Evolutionary conservation across 73 alveolate genomes (phyloP).

Genomic region (Paramecium tetraurelia): DNA sequence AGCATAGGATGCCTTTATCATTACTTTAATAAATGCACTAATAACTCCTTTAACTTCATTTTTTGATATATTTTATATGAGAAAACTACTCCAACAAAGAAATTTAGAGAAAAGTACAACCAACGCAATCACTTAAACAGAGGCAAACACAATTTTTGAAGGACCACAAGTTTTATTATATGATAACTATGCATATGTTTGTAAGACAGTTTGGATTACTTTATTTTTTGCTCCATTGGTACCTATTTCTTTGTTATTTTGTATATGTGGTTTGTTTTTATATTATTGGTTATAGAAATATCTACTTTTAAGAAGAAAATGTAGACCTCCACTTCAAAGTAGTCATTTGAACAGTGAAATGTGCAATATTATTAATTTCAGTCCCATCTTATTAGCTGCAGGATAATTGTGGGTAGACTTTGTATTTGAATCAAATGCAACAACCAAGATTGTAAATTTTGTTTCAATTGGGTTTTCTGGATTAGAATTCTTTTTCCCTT

Average conservation of each 20-base stretch:
- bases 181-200: neutral
- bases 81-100: neutral
- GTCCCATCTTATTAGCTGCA: constrained; percentile 33
- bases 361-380: neutral
- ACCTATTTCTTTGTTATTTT: neutral
- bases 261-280: neutral
- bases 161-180: neutral
- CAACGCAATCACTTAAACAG: neutral
- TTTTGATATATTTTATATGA: neutral
- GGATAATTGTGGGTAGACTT: constrained; percentile 29
- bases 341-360: neutral
- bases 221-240: constrained; percentile 30
- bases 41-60: neutral
- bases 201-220: constrained; percentile 16
- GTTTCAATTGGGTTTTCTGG: neutral
- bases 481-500: neutral
- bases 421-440: neutral
- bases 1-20: constrained; percentile 30
- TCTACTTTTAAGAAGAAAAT: neutral
- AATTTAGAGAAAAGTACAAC: neutral
- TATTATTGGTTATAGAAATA: constrained; percentile 20
- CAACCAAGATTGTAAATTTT: neutral
- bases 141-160: neutral
- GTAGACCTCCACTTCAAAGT: neutral
- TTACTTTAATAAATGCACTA: neutral